These are phyloP conservation scores for Notholithocarpus densiflorus DNA, from an alignment of 306 rosid species.

Conservation along the genomic window DNA sequence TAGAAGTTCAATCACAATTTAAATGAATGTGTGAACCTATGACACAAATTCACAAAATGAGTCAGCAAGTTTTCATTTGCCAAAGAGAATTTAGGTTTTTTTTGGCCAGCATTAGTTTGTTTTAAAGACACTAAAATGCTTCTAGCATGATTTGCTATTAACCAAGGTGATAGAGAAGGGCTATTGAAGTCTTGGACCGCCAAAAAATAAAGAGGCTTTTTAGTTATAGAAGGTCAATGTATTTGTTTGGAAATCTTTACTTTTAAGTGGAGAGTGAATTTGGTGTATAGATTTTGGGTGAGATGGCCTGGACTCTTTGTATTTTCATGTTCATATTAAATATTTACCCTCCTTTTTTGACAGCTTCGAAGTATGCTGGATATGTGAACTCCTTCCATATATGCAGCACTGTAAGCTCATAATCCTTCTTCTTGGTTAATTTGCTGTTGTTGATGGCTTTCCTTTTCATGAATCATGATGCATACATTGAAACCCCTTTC, in stretches of 20 bases:
- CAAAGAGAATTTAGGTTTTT: background rate
- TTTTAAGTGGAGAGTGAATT: background rate
- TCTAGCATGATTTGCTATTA: background rate
- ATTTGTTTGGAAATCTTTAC: background rate
- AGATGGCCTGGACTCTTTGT: background rate
- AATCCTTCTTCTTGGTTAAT: conserved; percentile 6
- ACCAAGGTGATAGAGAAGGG: background rate
- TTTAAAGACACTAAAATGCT: background rate
- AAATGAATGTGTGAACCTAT: background rate
- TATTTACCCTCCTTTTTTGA: conserved; percentile 11
- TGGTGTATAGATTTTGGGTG: background rate
- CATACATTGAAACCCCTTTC: background rate
- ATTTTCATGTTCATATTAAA: background rate
- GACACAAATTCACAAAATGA: background rate
- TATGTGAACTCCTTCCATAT: conserved; percentile 82
- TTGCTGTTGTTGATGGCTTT: background rate
- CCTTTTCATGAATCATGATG: background rate
- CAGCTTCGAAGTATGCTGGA: conserved; percentile 99
- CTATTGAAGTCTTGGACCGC: background rate
- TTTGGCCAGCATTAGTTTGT: background rate
- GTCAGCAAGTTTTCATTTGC: background rate
- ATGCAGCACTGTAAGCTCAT: conserved; percentile 81
- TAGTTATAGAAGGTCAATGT: background rate
- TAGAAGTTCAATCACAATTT: background rate
- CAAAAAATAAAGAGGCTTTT: background rate